A percentile compares a stretch with the other conserved stretches of the same genome.
These are phyloP conservation scores for Lecanoromycetidae sp. DNA, from an alignment of 2,329 filamentous ascomycete genomes.

Conservation along the genomic window DNA sequence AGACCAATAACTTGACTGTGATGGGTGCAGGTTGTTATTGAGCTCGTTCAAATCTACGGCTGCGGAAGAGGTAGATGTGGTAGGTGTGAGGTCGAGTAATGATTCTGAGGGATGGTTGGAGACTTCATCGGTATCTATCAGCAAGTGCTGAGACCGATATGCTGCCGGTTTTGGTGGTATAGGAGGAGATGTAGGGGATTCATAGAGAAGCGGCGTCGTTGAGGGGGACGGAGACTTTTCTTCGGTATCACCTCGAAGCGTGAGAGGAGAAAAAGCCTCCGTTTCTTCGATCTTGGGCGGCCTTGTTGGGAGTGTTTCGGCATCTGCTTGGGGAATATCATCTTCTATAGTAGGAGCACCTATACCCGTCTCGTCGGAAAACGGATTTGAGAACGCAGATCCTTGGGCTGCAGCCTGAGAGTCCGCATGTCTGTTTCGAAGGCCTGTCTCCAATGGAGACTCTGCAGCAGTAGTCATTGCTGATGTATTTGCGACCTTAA, in stretches of 20 bases:
- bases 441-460: constrained; percentile 14
- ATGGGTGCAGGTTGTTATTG: not conserved
- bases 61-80: constrained; percentile 22
- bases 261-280: not conserved
- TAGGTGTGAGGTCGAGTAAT: constrained; percentile 34
- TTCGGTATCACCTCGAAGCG: not conserved
- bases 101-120: constrained; percentile 33
- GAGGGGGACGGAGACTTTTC: constrained; percentile 6
- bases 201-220: constrained; percentile 1
- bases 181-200: constrained; percentile 3
- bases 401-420: constrained; percentile 11
- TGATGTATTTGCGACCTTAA: constrained; percentile 18
- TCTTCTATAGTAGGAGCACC: not conserved
- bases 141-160: constrained; percentile 11
- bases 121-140: constrained; percentile 23
- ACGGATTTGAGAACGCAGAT: constrained; percentile 18
- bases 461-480: constrained; percentile 31
- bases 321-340: not conserved
- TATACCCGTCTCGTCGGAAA: constrained; percentile 13
- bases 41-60: constrained; percentile 9
- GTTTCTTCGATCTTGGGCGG: not conserved
- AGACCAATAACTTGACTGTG: constrained; percentile 12
- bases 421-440: constrained; percentile 13
- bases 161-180: constrained; percentile 11
- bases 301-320: no score